Conservation (phyloP, 2,329 filamentous ascomycete genomes). For the Diaporthe capsici region DNA sequence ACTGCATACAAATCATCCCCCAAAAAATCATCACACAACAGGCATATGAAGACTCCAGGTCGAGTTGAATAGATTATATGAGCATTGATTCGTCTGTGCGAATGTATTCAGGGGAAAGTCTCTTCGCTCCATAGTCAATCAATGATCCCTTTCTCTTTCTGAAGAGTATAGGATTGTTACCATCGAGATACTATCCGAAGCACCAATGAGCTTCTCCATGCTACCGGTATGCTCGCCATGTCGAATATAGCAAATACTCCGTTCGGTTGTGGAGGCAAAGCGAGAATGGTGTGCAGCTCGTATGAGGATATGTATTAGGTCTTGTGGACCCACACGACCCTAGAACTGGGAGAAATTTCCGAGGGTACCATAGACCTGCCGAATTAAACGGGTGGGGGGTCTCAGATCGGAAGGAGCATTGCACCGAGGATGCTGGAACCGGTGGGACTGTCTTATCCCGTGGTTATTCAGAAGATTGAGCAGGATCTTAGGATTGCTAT, state of each 20-base stretch:
- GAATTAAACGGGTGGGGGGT: background rate
- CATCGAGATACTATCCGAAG: background rate
- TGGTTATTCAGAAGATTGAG: background rate
- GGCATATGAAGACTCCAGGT: background rate
- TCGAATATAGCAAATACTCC: background rate
- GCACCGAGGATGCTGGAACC: background rate
- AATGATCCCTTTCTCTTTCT: background rate
- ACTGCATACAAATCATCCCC: background rate
- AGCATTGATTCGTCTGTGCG: background rate
- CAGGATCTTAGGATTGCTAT: background rate
- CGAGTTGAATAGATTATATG: background rate
- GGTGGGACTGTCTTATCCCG: slow-evolving; percentile 5
- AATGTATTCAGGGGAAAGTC: background rate
- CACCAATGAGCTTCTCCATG: too few species aligned
- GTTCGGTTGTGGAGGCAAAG: background rate
- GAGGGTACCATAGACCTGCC: background rate
- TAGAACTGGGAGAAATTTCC: slow-evolving; percentile 6
- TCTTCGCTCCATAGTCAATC: background rate
- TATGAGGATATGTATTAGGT: background rate
- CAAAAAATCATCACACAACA: background rate
- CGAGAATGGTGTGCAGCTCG: background rate
- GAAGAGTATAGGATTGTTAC: background rate
- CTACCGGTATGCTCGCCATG: background rate
- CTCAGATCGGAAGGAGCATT: background rate
- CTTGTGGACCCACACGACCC: background rate